A percentile compares a stretch with the other conserved stretches of the same genome.
phyloP scores from a whole-genome alignment of 1,139 yeast genomes.

The Geotrichum klebahnii region DNA sequence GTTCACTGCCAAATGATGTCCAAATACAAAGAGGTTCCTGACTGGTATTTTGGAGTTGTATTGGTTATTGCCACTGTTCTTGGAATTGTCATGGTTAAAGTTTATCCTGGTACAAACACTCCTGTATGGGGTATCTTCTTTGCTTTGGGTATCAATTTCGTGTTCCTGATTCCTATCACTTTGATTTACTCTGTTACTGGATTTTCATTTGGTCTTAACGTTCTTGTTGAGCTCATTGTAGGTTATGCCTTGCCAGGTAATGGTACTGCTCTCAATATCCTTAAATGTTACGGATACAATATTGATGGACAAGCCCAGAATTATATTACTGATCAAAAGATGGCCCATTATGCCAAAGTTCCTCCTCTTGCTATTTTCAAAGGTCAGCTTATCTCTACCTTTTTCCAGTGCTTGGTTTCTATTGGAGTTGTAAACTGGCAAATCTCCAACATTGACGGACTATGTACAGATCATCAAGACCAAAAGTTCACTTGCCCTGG shows the following conservation, averaged over 20 bases:
- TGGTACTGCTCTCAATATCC: slow-evolving; percentile 54
- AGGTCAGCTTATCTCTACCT: slow-evolving; percentile 49
- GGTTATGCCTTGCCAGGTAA: slow-evolving; percentile 64
- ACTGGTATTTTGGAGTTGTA: slow-evolving; percentile 40
- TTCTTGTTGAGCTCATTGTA: slow-evolving; percentile 52
- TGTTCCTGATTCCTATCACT: slow-evolving; percentile 52
- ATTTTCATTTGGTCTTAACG: slow-evolving; percentile 51
- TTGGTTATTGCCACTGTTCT: slow-evolving; percentile 47
- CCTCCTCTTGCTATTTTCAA: slow-evolving; percentile 62
- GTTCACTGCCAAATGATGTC: slow-evolving; percentile 44
- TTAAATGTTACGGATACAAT: slow-evolving; percentile 56
- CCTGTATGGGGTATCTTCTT: slow-evolving; percentile 57
- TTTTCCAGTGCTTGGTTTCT: slow-evolving; percentile 42
- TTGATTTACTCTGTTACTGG: slow-evolving; percentile 51
- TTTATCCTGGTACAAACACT: slow-evolving; percentile 49
- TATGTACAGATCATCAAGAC: slow-evolving; percentile 46
- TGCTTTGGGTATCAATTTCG: slow-evolving; percentile 51
- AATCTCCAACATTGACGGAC: slow-evolving; percentile 44
- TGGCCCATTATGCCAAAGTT: slow-evolving; percentile 57
- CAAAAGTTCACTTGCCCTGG: slow-evolving; percentile 38
- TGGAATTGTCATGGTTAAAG: slow-evolving; percentile 47
- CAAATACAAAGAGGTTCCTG: slow-evolving; percentile 58
- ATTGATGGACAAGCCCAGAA: slow-evolving; percentile 57
- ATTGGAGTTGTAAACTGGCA: slow-evolving; percentile 44
- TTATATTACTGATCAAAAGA: slow-evolving; percentile 41